Percentiles rank a stretch among this genome's conserved stretches.
Evolutionary conservation across 2,329 filamentous ascomycete genomes (phyloP).

Genomic region (Sporothrix protearum): DNA sequence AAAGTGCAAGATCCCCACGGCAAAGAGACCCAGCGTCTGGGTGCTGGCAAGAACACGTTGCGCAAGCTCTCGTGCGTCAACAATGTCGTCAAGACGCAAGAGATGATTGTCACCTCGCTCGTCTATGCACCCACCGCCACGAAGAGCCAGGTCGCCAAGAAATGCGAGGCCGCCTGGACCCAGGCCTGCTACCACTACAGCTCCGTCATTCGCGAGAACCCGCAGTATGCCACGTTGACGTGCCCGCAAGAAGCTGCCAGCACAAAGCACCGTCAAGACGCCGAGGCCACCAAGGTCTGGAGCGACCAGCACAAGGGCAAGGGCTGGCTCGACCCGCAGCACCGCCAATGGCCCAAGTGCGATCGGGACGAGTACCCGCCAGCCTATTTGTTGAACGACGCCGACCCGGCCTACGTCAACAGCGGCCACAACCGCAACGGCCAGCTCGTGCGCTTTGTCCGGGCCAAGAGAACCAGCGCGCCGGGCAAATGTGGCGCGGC

Average conservation of each 20-base stretch:
- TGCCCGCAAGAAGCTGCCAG: slow-evolving; percentile 24
- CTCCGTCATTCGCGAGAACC: slow-evolving; percentile 27
- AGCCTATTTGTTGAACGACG: slow-evolving; percentile 29
- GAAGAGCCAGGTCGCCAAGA: slow-evolving; percentile 20
- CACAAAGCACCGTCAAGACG: slow-evolving; percentile 14
- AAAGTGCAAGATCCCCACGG: slow-evolving; percentile 25
- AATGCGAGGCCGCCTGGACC: slow-evolving; percentile 23
- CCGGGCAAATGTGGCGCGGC: slow-evolving; percentile 22
- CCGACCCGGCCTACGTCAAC: slow-evolving; percentile 29
- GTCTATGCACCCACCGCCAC: slow-evolving; percentile 19
- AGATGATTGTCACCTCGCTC: slow-evolving; percentile 28
- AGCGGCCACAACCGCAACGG: slow-evolving; percentile 18
- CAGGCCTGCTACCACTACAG: slow-evolving; percentile 33
- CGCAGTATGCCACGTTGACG: slow-evolving; percentile 20
- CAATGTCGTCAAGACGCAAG: slow-evolving; percentile 23
- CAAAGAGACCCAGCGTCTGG: slow-evolving; percentile 13
- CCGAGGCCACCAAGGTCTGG: slow-evolving; percentile 8
- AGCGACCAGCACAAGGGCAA: slow-evolving; percentile 16
- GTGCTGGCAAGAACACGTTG: slow-evolving; percentile 26
- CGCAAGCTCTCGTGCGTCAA: slow-evolving; percentile 25
- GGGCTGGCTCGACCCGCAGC: slow-evolving; percentile 4
- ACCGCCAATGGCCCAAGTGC: slow-evolving; percentile 17
- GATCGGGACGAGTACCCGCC: slow-evolving; percentile 26
- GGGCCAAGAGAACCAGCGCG: slow-evolving; percentile 17
- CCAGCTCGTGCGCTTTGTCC: slow-evolving; percentile 25